phyloP scores from a whole-genome alignment of 371 early-diverging fungal genomes.

The Mortierella sp. region DNA sequence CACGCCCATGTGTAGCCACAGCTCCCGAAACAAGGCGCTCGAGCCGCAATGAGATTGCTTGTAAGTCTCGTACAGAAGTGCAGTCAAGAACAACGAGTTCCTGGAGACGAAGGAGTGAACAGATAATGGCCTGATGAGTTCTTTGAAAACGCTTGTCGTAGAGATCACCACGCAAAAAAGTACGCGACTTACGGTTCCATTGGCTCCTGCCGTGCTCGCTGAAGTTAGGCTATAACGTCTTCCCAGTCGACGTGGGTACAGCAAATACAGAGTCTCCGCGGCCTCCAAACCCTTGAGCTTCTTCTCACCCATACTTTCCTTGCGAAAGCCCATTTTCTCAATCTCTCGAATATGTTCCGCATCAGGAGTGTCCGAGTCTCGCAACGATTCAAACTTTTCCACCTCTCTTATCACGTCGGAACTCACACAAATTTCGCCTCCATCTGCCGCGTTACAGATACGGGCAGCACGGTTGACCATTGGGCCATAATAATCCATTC shows the following conservation, averaged over 20 bases:
- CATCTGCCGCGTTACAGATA: slow-evolving; percentile 91
- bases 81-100: slow-evolving; percentile 54
- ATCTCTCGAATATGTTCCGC: slow-evolving; percentile 56
- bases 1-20: slow-evolving; percentile 34
- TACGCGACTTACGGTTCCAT: no score
- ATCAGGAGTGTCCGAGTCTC: slow-evolving; percentile 33
- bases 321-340: slow-evolving; percentile 74
- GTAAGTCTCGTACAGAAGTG: slow-evolving; percentile 55
- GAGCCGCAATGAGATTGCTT: slow-evolving; percentile 62
- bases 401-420: slow-evolving; percentile 71
- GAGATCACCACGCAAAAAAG: no score
- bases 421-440: slow-evolving; percentile 88
- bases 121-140: no score
- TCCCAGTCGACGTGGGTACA: slow-evolving; percentile 61
- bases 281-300: slow-evolving; percentile 93
- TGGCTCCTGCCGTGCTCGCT: no score
- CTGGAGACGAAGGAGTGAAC: slow-evolving; percentile 5
- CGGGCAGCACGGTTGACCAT: slow-evolving; percentile 93
- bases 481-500: slow-evolving; percentile 98
- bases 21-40: slow-evolving; percentile 63
- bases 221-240: slow-evolving; percentile 24
- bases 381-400: slow-evolving; percentile 47
- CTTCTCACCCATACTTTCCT: slow-evolving; percentile 82
- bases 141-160: no score
- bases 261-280: slow-evolving; percentile 82